Conservation (phyloP, 2,329 filamentous ascomycete genomes). For the Pseudonectria foliicola region DNA sequence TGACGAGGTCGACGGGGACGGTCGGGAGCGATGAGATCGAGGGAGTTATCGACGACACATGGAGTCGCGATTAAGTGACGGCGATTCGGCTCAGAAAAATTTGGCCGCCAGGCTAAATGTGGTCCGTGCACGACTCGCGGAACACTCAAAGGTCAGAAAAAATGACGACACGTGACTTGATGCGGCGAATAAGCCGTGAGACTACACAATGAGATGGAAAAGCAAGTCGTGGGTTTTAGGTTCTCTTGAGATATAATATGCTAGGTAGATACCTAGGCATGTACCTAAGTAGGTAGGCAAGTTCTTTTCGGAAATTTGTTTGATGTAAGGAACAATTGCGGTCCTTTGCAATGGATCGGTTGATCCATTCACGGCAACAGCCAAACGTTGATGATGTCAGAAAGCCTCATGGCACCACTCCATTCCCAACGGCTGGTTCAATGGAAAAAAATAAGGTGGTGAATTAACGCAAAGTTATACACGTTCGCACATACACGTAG, state of each 20-base stretch:
- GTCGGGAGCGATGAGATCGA: constrained; percentile 9
- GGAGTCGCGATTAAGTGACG: neutral
- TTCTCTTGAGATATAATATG: too few species aligned
- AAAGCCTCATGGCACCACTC: too few species aligned
- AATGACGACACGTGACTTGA: neutral
- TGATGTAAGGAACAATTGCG: too few species aligned
- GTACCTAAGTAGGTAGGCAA: too few species aligned
- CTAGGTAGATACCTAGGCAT: too few species aligned
- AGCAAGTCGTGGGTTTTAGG: constrained; percentile 1
- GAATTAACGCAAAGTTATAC: constrained; percentile 12
- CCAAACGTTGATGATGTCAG: too few species aligned
- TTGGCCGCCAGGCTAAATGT: constrained; percentile 5
- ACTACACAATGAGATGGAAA: neutral
- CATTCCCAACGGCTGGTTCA: too few species aligned
- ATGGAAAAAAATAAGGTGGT: too few species aligned
- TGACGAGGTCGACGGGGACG: constrained; percentile 1
- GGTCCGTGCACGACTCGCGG: neutral
- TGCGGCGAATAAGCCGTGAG: too few species aligned
- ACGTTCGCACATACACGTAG: neutral
- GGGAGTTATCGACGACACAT: neutral
- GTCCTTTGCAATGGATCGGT: too few species aligned
- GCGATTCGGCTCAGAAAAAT: constrained; percentile 8
- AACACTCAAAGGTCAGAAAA: neutral
- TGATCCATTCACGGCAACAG: too few species aligned
- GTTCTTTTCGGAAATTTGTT: too few species aligned